phyloP scores from a whole-genome alignment of 2,329 filamentous ascomycete genomes.

The Helotiales sp. region DNA sequence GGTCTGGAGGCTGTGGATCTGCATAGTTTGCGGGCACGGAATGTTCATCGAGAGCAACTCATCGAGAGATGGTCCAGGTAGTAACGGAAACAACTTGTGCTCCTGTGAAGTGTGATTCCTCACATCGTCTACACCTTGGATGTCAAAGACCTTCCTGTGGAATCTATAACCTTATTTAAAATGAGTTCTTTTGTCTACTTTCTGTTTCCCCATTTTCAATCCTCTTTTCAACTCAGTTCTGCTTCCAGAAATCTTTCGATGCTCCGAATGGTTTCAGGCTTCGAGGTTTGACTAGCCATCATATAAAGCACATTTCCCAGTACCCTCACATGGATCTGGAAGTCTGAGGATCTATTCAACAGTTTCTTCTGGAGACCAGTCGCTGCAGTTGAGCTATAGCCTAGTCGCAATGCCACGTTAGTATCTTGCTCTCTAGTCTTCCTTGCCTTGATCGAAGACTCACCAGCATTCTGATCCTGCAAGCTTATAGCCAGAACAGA shows the following conservation, averaged over 20 bases:
- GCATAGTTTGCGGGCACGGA: conserved; percentile 47
- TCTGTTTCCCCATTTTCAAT: neutral
- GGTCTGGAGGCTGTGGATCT: conserved; percentile 45
- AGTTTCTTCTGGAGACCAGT: conserved; percentile 50
- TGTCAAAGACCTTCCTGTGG: neutral
- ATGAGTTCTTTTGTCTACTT: neutral
- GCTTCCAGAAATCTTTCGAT: conserved; percentile 31
- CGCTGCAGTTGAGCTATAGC: conserved; percentile 44
- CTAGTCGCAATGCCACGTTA: conserved; percentile 17
- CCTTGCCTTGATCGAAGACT: neutral
- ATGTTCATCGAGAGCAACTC: conserved; percentile 56
- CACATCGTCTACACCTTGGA: neutral
- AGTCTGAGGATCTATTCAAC: conserved; percentile 28
- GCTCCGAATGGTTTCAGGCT: conserved; percentile 33
- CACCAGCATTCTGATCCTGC: conserved; percentile 47
- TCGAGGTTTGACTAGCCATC: conserved; percentile 57
- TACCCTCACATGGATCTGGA: conserved; percentile 58
- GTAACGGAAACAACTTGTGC: neutral
- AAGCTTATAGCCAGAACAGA: conserved; percentile 72
- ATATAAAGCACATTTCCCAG: conserved; percentile 64
- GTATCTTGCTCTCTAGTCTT: neutral
- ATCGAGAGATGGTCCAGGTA: conserved; percentile 48
- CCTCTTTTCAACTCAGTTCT: conserved; percentile 14
- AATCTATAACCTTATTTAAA: neutral
- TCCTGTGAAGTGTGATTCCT: neutral